A percentile compares a stretch with the other conserved stretches of the same genome.
These are phyloP conservation scores for Kodamaea fukazawae DNA, from an alignment of 805 yeast species.

Conservation along the genomic window DNA sequence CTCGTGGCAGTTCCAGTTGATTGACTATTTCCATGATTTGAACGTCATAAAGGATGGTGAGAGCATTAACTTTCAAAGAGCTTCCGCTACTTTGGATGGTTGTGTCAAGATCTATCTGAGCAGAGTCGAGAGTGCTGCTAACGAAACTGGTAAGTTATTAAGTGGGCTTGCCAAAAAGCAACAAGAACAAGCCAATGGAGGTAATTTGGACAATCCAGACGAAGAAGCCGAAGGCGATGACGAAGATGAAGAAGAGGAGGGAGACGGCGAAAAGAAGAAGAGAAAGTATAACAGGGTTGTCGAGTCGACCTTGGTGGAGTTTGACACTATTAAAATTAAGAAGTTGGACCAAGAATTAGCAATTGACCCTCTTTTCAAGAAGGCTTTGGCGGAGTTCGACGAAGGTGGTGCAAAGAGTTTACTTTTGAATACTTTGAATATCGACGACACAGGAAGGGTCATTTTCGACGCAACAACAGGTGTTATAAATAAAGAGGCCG, in stretches of 20 bases:
- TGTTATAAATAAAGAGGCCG: conserved; percentile 19
- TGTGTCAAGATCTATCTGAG: conserved; percentile 37
- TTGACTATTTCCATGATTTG: conserved; percentile 87
- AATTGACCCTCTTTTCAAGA: conserved; percentile 73
- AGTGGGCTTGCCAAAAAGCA: conserved; percentile 26
- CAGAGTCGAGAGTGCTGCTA: conserved; percentile 36
- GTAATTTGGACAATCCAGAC: background rate
- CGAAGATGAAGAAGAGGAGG: conserved; percentile 16
- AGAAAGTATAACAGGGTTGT: conserved; percentile 32
- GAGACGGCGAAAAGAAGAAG: conserved; percentile 20
- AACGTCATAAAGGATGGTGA: conserved; percentile 72
- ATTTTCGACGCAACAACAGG: conserved; percentile 61
- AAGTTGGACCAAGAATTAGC: conserved; percentile 61
- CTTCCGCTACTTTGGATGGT: conserved; percentile 36
- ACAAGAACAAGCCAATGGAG: conserved; percentile 9
- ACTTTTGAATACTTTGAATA: conserved; percentile 56
- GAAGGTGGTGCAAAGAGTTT: conserved; percentile 80
- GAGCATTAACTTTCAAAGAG: conserved; percentile 35
- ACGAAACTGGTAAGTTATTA: conserved; percentile 33
- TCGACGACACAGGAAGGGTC: conserved; percentile 53
- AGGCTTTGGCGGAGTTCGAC: conserved; percentile 73
- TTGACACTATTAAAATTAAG: conserved; percentile 50
- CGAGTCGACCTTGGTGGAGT: conserved; percentile 48
- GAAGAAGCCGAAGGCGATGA: conserved; percentile 8
- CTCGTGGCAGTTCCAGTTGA: conserved; percentile 87